Percentiles rank a stretch among this genome's conserved stretches.
Conservation (phyloP, 257 asterid species). For the Solanum chiquidenum region DNA sequence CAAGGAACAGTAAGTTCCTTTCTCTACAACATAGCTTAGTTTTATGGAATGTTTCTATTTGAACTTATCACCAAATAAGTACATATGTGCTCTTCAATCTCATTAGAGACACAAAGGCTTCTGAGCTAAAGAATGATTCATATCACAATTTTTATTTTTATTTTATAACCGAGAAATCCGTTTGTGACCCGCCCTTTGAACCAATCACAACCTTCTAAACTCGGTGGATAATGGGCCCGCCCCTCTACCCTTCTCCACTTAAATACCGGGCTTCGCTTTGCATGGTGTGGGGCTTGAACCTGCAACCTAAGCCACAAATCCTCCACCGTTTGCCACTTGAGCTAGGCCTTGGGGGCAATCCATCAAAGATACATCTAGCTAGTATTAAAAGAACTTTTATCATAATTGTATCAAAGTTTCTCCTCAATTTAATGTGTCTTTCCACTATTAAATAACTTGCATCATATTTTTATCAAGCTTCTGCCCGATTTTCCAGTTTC, state of each 20-base stretch:
- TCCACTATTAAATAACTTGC: neutral
- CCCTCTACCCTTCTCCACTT: no score
- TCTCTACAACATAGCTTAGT: neutral
- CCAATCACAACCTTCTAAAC: no score
- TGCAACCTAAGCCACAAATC: no score
- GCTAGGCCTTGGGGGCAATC: neutral
- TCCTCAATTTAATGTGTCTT: neutral
- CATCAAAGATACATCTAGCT: neutral
- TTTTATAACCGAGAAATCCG: no score
- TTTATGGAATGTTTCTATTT: neutral
- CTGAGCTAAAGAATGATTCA: neutral
- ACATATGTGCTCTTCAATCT: neutral
- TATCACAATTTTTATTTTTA: neutral
- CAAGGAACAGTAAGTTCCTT: constrained; percentile 54
- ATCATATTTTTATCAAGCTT: neutral
- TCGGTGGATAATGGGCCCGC: no score
- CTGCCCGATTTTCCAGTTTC: neutral
- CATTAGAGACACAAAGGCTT: neutral
- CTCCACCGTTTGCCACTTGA: no score
- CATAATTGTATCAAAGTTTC: neutral
- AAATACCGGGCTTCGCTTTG: no score
- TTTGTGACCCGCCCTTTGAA: no score
- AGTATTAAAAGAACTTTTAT: neutral
- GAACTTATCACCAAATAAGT: neutral
- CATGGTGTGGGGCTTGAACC: no score